Base-by-base conservation (phyloP, 2,329 filamentous ascomycete species). In the Paecilomyces fulvus region DNA sequence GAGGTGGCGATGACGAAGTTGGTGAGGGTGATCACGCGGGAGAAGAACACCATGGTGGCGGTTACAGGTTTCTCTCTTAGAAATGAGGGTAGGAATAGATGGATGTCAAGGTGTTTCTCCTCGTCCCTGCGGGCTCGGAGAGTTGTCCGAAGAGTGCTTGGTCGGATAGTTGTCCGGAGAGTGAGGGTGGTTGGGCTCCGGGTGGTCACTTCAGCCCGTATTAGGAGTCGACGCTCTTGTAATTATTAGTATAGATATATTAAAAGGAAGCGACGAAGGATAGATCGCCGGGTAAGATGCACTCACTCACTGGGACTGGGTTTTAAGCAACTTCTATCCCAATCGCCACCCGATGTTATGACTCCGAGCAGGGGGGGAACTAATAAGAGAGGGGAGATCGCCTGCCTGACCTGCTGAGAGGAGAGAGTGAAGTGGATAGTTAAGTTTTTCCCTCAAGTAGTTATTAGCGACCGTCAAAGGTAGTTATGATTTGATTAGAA, bases 1-100 rank as follows among this genome's bases (percentile, higher is more conserved):
- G 83, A 86, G 30, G 79, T 79, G 54, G 84, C 85, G 58, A 88
- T 82, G 60, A 80, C 66, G 65, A 88, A 88, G 73, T 88, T 86
- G 59, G 82, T 84, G 59, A 85, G 62, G 10, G 83, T 85, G 60
- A 86, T 76, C 20, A 74, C 69, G 58, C 79, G 78, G 0, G 78
- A 77, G 56, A 80, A 71, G 21, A 77, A 57, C 75, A 79, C 78
- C 1, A 23, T 62, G 52, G 23, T 59, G 14, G n/a, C 37, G 37
- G 9, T 43, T 12, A 5, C 9, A 1, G 33, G 8, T 23, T n/a
- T 49, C 10, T 25, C 23, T 43, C 2, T 43, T 17, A 28, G 14
- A 17, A 17, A 8, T 37, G 14, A 7, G 14, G 37, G 4, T 7
- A 43, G 14, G 37, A 17, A 43, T 43, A 20, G 7, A 6, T 43